Evolutionary conservation across 2,329 filamentous ascomycete genomes (phyloP), one percentile per base, ranked within the genome.

Genomic region (Elsinoe australis): DNA sequence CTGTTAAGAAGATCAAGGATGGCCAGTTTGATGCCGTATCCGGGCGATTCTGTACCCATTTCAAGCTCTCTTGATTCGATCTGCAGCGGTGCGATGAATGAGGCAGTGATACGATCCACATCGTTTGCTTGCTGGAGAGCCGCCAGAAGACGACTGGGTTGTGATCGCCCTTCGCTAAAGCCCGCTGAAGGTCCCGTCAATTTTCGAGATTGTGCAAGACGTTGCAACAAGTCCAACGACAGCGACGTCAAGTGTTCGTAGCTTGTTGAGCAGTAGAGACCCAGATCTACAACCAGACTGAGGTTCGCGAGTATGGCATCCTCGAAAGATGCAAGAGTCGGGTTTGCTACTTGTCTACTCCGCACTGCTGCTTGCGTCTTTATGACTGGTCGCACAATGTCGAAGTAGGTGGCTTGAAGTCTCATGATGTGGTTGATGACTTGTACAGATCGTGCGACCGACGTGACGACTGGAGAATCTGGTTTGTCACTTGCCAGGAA

Each of bases 321-420:
- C 61, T 96, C 90, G 58, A 98, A 90, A 0, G 85, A 89, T n/a
- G 84, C 75, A 55, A 90, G 85, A 0, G 87, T 81, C 4, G 83
- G 78, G 56, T 85, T 87, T 0, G 83, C 76, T 17, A 92, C 82
- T 3, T 77, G 74, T 6, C 72, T 68, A 21, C 76, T 72, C 44
- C 79, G 75, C 39, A 75, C 70, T 21, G 73, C 75, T 15, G 77
- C 69, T 49, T 87, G 78, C 26, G 75, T 72, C 61, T 84, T 86
- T 56, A 95, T 73, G 8, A 87, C 66, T 2, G 89, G 87, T 47
- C 85, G 79, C 12, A 96, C 85, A 46, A 98, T 79, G 60, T 96
- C 83, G 33, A 94, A 75, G 61, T 94, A 98, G 0, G 90, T 96
- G 12, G 87, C 78, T 61, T 98, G 92, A 14, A 95, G 76, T 53